Evolutionary conservation across 1,284 basidiomycete genomes (phyloP), one percentile per base, ranked within the genome.

Genomic region (Golubevia sp.): DNA sequence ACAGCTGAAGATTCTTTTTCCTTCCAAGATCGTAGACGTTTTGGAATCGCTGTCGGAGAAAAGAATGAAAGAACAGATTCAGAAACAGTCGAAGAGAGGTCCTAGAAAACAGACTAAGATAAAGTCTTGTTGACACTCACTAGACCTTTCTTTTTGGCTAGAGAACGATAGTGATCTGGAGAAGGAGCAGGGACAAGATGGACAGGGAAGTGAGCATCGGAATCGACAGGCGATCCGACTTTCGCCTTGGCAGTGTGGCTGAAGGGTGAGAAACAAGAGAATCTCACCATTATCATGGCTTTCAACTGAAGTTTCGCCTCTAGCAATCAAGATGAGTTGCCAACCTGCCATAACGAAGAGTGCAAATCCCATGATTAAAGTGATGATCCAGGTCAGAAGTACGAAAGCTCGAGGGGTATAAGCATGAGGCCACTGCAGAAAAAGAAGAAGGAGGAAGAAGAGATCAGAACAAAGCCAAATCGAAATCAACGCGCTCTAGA

Each of bases 21-120:
- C 49, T 55, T 0, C 80, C 80, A 15, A 79, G 55, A 51, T 81
- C 76, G 66, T 83, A 83, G 49, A 83, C 77, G 55, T 81, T 83
- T 55, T 65, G 54, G 50, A 81, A 83, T 1, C 64, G 21, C 50
- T 52, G 13, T 6, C 7, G 30, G 30, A 34, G 25, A 11, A 30
- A 25, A 23, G 15, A 18, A 27, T 34, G 30, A 34, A 11, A 34
- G 11, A 34, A 11, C 30, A 34, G 30, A 34, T 5, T 5, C 11
- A 5, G 30, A 5, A 5, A 34, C 5, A 34, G 11, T 34, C 30
- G 11, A 5, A 26, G 20, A 26, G 21, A 21, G 1, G 20, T 34
- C 51, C 7, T 55, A 11, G 50, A 24, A 15, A 7, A 24, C 56
- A 20, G 18, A n/a, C 20, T 21, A 5, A 7, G n/a, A 18, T 13